A percentile compares a stretch with the other conserved stretches of the same genome.
These are phyloP conservation scores for Entophlyctis helioformis DNA, from an alignment of 192 early-diverging fungal genomes.

Conservation along the genomic window DNA sequence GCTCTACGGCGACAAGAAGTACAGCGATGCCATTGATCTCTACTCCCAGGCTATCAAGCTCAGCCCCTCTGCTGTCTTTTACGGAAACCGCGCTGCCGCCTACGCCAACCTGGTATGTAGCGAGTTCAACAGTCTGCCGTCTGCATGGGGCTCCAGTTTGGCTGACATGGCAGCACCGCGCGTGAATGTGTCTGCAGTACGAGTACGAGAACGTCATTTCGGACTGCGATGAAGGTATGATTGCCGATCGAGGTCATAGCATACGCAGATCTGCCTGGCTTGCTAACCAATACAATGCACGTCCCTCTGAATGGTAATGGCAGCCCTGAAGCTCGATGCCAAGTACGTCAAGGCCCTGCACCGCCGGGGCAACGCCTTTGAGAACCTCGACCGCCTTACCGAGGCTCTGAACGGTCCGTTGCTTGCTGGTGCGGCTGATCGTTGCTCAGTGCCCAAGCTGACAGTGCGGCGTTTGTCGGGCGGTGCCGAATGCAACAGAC, in stretches of 20 bases:
- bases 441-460: too few relatives aligned
- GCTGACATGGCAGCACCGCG: too few relatives aligned
- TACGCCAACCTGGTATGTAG: slow-evolving; percentile 51
- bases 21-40: slow-evolving; percentile 67
- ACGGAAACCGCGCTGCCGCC: slow-evolving; percentile 92
- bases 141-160: too few relatives aligned
- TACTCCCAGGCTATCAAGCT: slow-evolving; percentile 87
- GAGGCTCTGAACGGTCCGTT: slow-evolving; percentile 39
- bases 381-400: slow-evolving; percentile 30
- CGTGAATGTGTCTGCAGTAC: slow-evolving; percentile 9
- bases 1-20: slow-evolving; percentile 72
- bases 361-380: slow-evolving; percentile 56
- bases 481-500: slow-evolving; percentile 43
- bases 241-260: too few relatives aligned
- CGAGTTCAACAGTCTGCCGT: neutral
- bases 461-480: too few relatives aligned
- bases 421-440: too few relatives aligned
- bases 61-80: slow-evolving; percentile 73
- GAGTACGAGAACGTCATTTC: slow-evolving; percentile 61
- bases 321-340: slow-evolving; percentile 65
- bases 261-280: slow-evolving; percentile 8
- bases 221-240: too few relatives aligned
- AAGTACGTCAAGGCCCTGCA: slow-evolving; percentile 83
- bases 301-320: slow-evolving; percentile 4
- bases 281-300: neutral